These are phyloP conservation scores for Pseudomonodictys pantanalensis DNA, from an alignment of 495 filamentous ascomycete genomes.

Conservation along the genomic window DNA sequence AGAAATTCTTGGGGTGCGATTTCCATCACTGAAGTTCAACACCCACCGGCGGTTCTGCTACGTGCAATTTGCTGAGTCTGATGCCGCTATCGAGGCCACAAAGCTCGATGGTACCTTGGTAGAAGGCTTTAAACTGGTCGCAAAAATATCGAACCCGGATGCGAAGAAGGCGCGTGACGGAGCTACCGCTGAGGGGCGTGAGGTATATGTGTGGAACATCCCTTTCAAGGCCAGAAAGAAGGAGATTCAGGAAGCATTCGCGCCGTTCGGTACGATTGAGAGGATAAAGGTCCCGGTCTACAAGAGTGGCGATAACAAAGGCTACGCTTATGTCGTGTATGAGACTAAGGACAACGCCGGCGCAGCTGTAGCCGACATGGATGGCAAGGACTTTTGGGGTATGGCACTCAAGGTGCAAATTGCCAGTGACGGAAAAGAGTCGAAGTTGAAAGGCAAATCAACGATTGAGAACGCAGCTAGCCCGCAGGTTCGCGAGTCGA, in stretches of 20 bases:
- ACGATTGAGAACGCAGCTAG: constrained; percentile 39
- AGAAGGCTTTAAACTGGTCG: constrained; percentile 64
- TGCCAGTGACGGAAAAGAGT: constrained; percentile 9
- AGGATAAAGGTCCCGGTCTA: constrained; percentile 62
- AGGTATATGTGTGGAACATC: constrained; percentile 78
- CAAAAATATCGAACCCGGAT: constrained; percentile 78
- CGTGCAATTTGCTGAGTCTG: constrained; percentile 69
- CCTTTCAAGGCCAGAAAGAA: constrained; percentile 62
- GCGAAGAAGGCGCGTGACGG: constrained; percentile 75
- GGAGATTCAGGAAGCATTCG: constrained; percentile 67
- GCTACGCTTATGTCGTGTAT: constrained; percentile 76
- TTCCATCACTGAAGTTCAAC: constrained; percentile 86
- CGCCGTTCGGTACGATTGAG: constrained; percentile 71
- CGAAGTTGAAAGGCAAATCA: constrained; percentile 1
- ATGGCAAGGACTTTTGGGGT: constrained; percentile 67
- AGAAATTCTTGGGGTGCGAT: constrained; percentile 79
- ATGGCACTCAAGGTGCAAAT: constrained; percentile 65
- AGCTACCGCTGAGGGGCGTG: constrained; percentile 78
- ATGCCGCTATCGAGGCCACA: constrained; percentile 63
- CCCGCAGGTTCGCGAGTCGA: constrained; percentile 39
- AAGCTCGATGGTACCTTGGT: constrained; percentile 65
- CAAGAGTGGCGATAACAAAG: constrained; percentile 56
- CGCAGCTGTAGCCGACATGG: constrained; percentile 57
- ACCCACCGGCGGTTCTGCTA: constrained; percentile 91
- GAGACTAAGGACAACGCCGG: constrained; percentile 54